phyloP scores from a whole-genome alignment of 2,329 filamentous ascomycete species.

The Fusarium sp. region DNA sequence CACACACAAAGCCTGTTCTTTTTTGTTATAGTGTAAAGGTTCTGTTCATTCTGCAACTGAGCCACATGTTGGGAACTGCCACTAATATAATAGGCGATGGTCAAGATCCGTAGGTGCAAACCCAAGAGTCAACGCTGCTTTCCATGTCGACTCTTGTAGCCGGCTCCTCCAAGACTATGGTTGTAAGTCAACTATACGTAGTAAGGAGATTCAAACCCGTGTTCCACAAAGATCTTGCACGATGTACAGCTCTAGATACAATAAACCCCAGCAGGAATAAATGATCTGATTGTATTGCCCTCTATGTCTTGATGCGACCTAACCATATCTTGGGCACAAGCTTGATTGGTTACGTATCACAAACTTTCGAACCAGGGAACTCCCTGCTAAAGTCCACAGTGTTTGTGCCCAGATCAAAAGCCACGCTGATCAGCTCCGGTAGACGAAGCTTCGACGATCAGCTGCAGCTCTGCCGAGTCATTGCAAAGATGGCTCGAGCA shows the following conservation, averaged over 20 bases:
- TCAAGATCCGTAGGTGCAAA: background rate
- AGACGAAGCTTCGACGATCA: conserved; percentile 13
- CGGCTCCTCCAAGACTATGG: background rate
- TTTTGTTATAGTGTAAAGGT: no score
- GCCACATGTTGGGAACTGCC: no score
- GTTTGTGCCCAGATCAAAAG: conserved; percentile 1
- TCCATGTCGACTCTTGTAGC: background rate
- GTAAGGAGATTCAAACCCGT: background rate
- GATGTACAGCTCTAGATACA: background rate
- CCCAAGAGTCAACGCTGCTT: background rate
- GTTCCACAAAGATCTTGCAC: background rate
- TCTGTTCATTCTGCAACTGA: no score
- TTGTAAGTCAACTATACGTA: background rate
- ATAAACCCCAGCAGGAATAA: background rate
- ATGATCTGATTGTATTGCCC: background rate
- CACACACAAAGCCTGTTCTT: no score
- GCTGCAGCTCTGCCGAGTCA: conserved; percentile 25
- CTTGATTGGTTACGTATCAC: background rate
- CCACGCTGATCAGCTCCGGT: conserved; percentile 7
- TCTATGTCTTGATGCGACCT: background rate
- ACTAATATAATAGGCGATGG: background rate
- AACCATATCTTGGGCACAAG: background rate
- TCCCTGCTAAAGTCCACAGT: conserved; percentile 20
- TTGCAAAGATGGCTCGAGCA: background rate
- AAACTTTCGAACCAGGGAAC: conserved; percentile 7